Evolutionary conservation across 768 basidiomycete species (phyloP).

Genomic region (Russula virescens): DNA sequence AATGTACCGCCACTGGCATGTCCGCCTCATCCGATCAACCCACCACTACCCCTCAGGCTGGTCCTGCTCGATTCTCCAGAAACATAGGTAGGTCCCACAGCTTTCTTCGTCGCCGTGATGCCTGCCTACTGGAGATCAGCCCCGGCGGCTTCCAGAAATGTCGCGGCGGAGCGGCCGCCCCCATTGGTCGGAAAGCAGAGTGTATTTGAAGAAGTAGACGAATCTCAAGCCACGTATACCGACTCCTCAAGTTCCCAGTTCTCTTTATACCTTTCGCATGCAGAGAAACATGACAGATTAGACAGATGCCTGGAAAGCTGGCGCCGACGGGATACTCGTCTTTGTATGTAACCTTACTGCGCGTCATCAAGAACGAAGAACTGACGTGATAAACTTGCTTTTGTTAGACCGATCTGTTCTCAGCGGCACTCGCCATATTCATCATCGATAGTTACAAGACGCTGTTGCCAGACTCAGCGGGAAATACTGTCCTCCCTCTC

Average conservation of each 20-base stretch:
- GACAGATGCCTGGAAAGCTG: constrained; percentile 6
- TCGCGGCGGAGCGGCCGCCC: neutral
- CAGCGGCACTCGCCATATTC: constrained; percentile 12
- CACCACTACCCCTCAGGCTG: neutral
- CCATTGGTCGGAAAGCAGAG: neutral
- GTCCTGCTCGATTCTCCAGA: neutral
- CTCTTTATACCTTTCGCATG: constrained; percentile 14
- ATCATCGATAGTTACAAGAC: constrained; percentile 21
- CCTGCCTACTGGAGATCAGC: too few relatives aligned
- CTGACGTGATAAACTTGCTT: neutral
- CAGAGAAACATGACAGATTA: constrained; percentile 6
- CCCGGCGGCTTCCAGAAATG: too few relatives aligned
- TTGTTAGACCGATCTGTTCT: constrained; percentile 19
- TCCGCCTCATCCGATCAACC: neutral
- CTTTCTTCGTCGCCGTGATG: too few relatives aligned
- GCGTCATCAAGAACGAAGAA: neutral
- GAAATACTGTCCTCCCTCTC: constrained; percentile 8
- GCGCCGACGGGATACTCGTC: constrained; percentile 14
- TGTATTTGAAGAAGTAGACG: neutral
- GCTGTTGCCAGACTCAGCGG: constrained; percentile 10
- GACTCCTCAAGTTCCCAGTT: constrained; percentile 10
- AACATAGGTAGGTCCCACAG: neutral
- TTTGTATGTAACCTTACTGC: constrained; percentile 1
- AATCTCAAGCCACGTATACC: neutral
- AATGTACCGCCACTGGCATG: neutral